Conservation (phyloP, 2,329 filamentous ascomycete species). For the Pseudogymnoascus sp. region DNA sequence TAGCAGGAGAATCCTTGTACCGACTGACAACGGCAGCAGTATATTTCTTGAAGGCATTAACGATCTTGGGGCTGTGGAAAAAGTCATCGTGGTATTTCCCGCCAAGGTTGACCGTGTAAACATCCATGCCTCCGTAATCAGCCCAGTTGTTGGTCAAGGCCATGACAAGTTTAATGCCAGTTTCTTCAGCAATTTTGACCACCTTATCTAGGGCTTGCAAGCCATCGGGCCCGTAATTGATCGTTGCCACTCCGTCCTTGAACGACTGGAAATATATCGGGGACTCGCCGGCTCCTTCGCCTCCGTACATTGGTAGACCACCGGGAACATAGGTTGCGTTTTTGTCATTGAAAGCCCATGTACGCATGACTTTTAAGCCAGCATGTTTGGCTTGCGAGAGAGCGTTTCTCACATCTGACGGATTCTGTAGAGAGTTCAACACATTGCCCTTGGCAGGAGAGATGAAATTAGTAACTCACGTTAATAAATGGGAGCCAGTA, state of each 20-base stretch:
- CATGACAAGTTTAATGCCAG: slow-evolving; percentile 46
- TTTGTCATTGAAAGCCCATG: slow-evolving; percentile 53
- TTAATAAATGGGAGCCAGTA: slow-evolving; percentile 50
- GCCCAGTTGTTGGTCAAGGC: slow-evolving; percentile 53
- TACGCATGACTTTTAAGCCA: slow-evolving; percentile 46
- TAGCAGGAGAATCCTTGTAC: slow-evolving; percentile 40
- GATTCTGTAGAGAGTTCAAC: not conserved
- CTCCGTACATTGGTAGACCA: slow-evolving; percentile 43
- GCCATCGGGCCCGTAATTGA: slow-evolving; percentile 28
- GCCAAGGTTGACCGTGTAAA: slow-evolving; percentile 49
- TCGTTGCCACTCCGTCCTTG: slow-evolving; percentile 19
- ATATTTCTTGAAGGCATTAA: slow-evolving; percentile 30
- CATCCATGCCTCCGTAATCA: slow-evolving; percentile 53
- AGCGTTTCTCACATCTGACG: slow-evolving; percentile 28
- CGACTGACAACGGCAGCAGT: slow-evolving; percentile 42
- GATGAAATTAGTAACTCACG: slow-evolving; percentile 27
- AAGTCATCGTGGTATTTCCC: slow-evolving; percentile 34
- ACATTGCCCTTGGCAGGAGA: slow-evolving; percentile 37
- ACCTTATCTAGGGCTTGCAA: slow-evolving; percentile 43
- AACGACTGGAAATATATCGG: slow-evolving; percentile 22
- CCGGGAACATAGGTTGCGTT: slow-evolving; percentile 42
- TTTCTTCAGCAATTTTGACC: slow-evolving; percentile 41
- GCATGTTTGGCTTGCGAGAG: slow-evolving; percentile 31
- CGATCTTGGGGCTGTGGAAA: slow-evolving; percentile 43
- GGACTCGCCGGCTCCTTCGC: slow-evolving; percentile 21